Percentiles rank a stretch among this genome's conserved stretches.
Evolutionary conservation across 345 rosid species (phyloP).

Genomic region (Salix caprea): DNA sequence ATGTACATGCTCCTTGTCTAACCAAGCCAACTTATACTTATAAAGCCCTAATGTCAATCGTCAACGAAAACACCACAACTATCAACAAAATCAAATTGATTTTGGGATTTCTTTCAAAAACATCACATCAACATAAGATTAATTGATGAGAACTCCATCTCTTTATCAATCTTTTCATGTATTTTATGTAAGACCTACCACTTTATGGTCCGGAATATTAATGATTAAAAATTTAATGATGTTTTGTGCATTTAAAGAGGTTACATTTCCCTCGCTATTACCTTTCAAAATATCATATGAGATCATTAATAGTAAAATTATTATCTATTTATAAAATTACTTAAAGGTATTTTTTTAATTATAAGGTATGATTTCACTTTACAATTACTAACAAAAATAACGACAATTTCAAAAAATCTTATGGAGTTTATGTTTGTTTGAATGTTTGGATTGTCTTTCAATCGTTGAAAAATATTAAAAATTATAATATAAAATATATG

Average conservation of each 20-base stretch:
- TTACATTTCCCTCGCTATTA: not conserved
- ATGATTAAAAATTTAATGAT: not conserved
- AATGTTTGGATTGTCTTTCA: too few relatives aligned
- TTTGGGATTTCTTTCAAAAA: not conserved
- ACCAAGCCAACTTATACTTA: too few relatives aligned
- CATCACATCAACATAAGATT: not conserved
- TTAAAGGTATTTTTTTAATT: not conserved
- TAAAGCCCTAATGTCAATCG: too few relatives aligned
- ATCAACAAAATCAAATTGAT: not conserved
- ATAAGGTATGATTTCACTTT: too few relatives aligned
- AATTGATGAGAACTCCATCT: not conserved
- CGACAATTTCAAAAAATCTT: too few relatives aligned
- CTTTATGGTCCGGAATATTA: not conserved
- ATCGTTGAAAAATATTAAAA: too few relatives aligned
- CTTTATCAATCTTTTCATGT: not conserved
- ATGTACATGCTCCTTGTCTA: too few relatives aligned
- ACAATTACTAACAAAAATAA: not conserved
- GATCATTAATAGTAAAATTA: not conserved
- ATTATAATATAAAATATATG: too few relatives aligned
- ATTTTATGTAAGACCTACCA: not conserved
- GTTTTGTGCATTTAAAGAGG: not conserved
- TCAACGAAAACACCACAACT: too few relatives aligned
- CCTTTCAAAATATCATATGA: not conserved
- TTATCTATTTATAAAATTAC: too few relatives aligned
- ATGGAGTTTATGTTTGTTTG: not conserved